phyloP scores from a whole-genome alignment of 805 yeast genomes.

The Yarrowia sp. region DNA sequence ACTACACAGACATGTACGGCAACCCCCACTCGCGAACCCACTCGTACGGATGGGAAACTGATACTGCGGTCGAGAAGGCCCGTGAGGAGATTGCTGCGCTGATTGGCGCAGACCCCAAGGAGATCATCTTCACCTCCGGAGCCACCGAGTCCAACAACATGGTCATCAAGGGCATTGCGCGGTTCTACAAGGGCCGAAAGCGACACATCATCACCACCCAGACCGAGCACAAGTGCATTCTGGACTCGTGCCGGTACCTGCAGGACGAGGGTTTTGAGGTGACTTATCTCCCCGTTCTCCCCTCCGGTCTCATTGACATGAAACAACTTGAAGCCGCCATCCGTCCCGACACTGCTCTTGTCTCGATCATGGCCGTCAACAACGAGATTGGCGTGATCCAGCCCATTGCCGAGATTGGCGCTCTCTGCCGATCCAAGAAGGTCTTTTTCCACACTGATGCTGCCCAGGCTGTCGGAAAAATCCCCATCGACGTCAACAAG shows the following conservation, averaged over 20 bases:
- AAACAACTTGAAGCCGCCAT: conserved; percentile 82
- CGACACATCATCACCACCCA: conserved; percentile 94
- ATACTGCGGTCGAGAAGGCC: conserved; percentile 86
- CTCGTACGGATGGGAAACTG: conserved; percentile 99
- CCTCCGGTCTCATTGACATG: conserved; percentile 79
- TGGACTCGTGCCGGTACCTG: conserved; percentile 92
- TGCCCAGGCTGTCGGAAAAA: conserved; percentile 96
- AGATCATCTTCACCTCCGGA: conserved; percentile 95
- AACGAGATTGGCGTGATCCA: conserved; percentile 98
- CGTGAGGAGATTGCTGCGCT: conserved; percentile 81
- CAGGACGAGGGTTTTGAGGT: conserved; percentile 98
- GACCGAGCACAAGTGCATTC: conserved; percentile 98
- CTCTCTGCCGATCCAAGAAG: conserved; percentile 82
- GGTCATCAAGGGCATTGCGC: conserved; percentile 93
- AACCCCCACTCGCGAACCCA: conserved; percentile 98
- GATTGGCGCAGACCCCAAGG: conserved; percentile 94
- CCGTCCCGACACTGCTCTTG: conserved; percentile 88
- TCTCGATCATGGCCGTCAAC: conserved; percentile 95
- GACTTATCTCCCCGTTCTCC: conserved; percentile 84
- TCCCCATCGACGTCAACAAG: conserved; percentile 89
- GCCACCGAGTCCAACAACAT: conserved; percentile 97
- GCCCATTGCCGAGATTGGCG: conserved; percentile 93
- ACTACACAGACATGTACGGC: conserved; percentile 86
- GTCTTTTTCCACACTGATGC: conserved; percentile 97
- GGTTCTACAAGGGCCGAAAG: conserved; percentile 88